Evolutionary conservation across 2,329 filamentous ascomycete genomes (phyloP).

Genomic region (Aureobasidium pullulans): DNA sequence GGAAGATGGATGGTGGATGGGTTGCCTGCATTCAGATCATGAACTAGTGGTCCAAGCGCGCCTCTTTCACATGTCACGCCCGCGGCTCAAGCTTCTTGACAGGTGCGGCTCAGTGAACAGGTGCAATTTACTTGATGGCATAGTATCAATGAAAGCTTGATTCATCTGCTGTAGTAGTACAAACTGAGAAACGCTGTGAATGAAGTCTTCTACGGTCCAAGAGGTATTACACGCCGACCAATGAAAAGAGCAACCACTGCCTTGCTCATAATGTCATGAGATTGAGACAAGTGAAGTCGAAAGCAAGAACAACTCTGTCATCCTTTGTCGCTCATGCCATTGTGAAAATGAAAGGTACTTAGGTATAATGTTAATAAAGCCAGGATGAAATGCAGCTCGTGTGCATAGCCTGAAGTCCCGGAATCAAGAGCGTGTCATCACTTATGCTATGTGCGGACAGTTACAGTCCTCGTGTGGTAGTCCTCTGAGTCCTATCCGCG

Average conservation of each 20-base stretch:
- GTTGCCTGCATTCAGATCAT: not conserved
- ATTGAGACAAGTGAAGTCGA: not conserved
- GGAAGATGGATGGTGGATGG: not conserved
- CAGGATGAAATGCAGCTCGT: not conserved
- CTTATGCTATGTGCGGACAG: not conserved
- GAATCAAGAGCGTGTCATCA: too few relatives aligned
- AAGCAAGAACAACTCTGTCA: not conserved
- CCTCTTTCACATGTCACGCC: not conserved
- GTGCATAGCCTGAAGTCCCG: not conserved
- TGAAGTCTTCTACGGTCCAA: not conserved
- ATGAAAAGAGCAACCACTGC: too few relatives aligned
- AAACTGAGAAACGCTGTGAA: not conserved
- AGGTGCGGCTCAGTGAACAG: not conserved
- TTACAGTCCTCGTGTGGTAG: not conserved
- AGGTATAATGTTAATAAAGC: not conserved
- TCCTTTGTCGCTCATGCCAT: not conserved
- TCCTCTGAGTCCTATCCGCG: constrained; percentile 16
- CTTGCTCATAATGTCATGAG: not conserved
- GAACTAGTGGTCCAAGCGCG: constrained; percentile 4
- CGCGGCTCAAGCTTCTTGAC: not conserved
- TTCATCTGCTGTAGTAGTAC: not conserved
- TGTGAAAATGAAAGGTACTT: not conserved
- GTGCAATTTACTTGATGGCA: too few relatives aligned
- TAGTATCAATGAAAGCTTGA: not conserved
- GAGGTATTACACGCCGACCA: too few relatives aligned